Evolutionary conservation across 2,329 filamentous ascomycete genomes (phyloP), one percentile per base, ranked within the genome.

Genomic region (Ophiostoma tasmaniense): DNA sequence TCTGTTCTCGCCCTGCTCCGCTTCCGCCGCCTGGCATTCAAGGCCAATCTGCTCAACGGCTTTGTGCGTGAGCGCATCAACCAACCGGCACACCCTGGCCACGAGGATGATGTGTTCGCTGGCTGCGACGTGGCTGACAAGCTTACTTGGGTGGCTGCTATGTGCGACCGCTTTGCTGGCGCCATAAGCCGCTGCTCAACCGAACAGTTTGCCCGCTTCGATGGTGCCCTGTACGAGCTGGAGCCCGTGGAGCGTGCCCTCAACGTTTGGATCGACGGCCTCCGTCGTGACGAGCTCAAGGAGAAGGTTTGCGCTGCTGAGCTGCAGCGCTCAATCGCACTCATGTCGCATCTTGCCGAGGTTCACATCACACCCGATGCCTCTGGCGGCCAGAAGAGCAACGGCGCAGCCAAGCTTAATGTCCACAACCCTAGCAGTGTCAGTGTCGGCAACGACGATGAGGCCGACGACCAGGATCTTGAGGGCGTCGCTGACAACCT

Each of bases 241-340:
- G 92, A 97, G 76, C 92, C 93, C 0, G 92, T 98, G 13, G 95
- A 99, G 79, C 86, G 93, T 69, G 91, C 91, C 0, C 80, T 98
- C 66, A 97, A 97, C 75, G 86, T 85, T 68, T 97, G 93, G 87
- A 91, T 98, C 69, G 93, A 97, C 72, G 87, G 87, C 6, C 77
- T 97, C 68, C 89, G 92, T 72, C 88, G 88, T 67, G 93, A 96
- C 73, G 93, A 97, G 69, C 81, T 98, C 66, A 93, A 93, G 78
- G 90, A 94, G 79, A 87, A 90, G 77, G 89, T 92, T 74, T 93
- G 93, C 75, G 89, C 91, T 0, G 87, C 87, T 30, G 92, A 96
- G 76, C 82, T 98, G 50, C 89, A 94, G 74, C 87, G 90, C 68
- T 94, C 91, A 7, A 91, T 96, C 73, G 90, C 92, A 67, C 84